These are phyloP conservation scores for Gyromitra esculenta DNA, from an alignment of 2,329 filamentous ascomycete genomes.

Conservation along the genomic window DNA sequence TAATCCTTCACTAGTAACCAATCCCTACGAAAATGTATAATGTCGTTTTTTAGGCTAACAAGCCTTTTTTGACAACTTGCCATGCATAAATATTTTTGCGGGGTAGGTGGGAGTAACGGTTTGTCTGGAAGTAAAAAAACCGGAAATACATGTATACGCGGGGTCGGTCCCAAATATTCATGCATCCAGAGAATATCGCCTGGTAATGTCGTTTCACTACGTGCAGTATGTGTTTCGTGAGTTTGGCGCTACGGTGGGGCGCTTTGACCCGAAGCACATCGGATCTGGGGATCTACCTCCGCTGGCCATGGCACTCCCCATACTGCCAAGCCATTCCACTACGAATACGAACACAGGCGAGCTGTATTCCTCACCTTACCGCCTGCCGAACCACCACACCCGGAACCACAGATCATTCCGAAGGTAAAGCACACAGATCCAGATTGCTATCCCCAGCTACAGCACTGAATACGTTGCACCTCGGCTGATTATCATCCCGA, in stretches of 20 bases:
- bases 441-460: too few species aligned
- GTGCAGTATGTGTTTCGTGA: not conserved
- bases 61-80: slow-evolving; percentile 3
- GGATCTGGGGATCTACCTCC: slow-evolving; percentile 22
- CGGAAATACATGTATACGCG: not conserved
- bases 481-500: not conserved
- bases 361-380: not conserved
- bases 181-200: not conserved
- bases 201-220: not conserved
- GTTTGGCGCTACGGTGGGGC: slow-evolving; percentile 1
- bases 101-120: not conserved
- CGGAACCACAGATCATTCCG: not conserved
- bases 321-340: not conserved
- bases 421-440: not conserved
- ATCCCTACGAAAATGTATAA: not conserved
- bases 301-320: not conserved
- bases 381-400: not conserved
- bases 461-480: too few species aligned
- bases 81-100: slow-evolving; percentile 1
- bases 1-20: not conserved
- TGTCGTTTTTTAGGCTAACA: slow-evolving; percentile 2
- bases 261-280: slow-evolving; percentile 30
- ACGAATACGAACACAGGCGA: not conserved
- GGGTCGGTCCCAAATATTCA: not conserved
- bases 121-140: not conserved